Conservation (phyloP, 768 basidiomycete species). For the Pisolithus albus region DNA sequence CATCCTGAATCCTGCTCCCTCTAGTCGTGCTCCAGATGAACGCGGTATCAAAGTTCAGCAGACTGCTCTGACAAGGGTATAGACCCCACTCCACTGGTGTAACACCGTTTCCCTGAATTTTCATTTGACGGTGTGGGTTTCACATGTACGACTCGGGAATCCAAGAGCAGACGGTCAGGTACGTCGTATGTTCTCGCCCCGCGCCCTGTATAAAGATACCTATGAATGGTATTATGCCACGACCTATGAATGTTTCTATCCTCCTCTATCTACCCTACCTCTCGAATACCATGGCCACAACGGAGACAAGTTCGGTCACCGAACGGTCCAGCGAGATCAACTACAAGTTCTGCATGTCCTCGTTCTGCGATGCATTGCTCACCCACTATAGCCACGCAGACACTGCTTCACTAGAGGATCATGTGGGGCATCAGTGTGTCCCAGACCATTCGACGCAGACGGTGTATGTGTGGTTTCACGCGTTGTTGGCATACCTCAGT, state of each 20-base stretch:
- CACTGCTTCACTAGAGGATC: conserved; percentile 65
- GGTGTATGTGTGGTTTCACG: conserved; percentile 94
- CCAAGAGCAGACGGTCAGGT: conserved; percentile 62
- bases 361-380: conserved; percentile 53
- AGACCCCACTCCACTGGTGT: conserved; percentile 56
- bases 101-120: conserved; percentile 65
- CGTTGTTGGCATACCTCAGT: conserved; percentile 77
- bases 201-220: conserved; percentile 55
- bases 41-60: conserved; percentile 90
- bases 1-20: conserved; percentile 44
- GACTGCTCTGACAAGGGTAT: conserved; percentile 55
- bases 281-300: conserved; percentile 37
- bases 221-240: conserved; percentile 90
- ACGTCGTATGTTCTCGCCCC: conserved; percentile 26
- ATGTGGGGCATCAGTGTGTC: conserved; percentile 78
- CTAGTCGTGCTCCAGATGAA: conserved; percentile 72
- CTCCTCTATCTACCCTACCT: conserved; percentile 16
- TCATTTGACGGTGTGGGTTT: conserved; percentile 70
- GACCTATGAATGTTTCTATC: conserved; percentile 87
- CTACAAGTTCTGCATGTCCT: conserved; percentile 80
- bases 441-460: conserved; percentile 75
- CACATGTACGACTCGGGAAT: conserved; percentile 62
- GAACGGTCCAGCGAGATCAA: conserved; percentile 82
- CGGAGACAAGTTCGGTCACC: conserved; percentile 70
- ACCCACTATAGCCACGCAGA: conserved; percentile 36